Conservation (phyloP, 2,329 filamentous ascomycete species). For the Thielaviopsis euricoi region DNA sequence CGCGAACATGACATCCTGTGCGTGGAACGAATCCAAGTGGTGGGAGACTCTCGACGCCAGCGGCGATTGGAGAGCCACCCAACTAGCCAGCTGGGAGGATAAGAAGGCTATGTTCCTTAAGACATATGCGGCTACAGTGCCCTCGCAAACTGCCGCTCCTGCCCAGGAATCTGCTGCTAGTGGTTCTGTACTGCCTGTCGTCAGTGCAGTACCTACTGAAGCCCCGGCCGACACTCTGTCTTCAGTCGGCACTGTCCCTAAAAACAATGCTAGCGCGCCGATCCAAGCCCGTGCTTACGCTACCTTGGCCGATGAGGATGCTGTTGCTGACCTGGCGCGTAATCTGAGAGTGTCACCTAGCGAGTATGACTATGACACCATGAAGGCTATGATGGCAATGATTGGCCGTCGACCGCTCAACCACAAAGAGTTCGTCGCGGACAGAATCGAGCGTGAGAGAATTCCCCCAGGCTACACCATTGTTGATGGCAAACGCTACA, state of each 20-base stretch:
- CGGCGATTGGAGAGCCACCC: conserved; percentile 24
- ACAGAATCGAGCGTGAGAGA: conserved; percentile 25
- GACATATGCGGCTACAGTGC: conserved; percentile 1
- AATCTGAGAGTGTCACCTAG: background rate
- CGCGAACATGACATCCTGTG: conserved; percentile 27
- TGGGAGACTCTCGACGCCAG: conserved; percentile 31
- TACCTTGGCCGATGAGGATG: too few species aligned
- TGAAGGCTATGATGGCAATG: conserved; percentile 4
- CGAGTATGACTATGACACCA: conserved; percentile 5
- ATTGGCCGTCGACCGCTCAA: conserved; percentile 23
- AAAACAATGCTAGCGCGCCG: conserved; percentile 1
- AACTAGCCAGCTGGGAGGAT: conserved; percentile 23
- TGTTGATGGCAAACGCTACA: conserved; percentile 34
- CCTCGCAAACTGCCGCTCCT: background rate
- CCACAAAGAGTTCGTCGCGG: conserved; percentile 37
- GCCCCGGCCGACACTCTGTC: background rate
- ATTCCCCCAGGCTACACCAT: conserved; percentile 35
- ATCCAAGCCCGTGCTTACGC: background rate
- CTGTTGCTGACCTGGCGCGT: too few species aligned
- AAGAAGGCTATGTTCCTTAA: conserved; percentile 11
- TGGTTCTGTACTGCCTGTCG: background rate
- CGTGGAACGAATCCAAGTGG: conserved; percentile 35
- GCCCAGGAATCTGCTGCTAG: background rate
- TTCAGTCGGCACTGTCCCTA: conserved; percentile 8
- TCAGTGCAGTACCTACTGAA: too few species aligned